A percentile compares a stretch with the other conserved stretches of the same genome.
Conservation (phyloP, 495 filamentous ascomycete genomes). For the Letharia columbiana region DNA sequence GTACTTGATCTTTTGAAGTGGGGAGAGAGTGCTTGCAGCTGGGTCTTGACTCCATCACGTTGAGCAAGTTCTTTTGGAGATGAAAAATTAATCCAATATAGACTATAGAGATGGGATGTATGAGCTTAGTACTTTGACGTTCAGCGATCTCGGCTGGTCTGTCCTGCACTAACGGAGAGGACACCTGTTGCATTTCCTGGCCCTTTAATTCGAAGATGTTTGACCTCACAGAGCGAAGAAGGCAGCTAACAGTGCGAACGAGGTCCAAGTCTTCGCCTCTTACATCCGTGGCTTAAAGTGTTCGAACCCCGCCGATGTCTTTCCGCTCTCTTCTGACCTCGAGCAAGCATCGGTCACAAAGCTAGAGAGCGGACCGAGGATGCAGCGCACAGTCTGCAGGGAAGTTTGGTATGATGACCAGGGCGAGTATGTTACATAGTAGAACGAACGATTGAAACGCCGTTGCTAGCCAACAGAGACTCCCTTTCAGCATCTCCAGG, state of each 20-base stretch:
- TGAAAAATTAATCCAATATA: not conserved
- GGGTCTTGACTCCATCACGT: not conserved
- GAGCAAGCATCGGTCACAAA: not conserved
- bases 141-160: not conserved
- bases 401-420: constrained; percentile 8
- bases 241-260: not conserved
- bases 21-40: not conserved
- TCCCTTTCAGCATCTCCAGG: constrained; percentile 2
- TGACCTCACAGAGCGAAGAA: not conserved
- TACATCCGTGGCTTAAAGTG: not conserved
- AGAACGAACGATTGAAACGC: not conserved
- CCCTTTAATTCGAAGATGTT: not conserved
- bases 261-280: not conserved
- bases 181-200: not conserved
- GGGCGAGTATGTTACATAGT: constrained; percentile 4
- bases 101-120: not conserved
- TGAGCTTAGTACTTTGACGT: not conserved
- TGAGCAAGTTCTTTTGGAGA: not conserved
- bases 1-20: constrained; percentile 45
- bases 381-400: too few species aligned
- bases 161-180: not conserved
- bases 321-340: not conserved
- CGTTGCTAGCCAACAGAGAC: constrained; percentile 10
- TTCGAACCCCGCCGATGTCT: not conserved
- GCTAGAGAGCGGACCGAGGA: not conserved